phyloP scores from a whole-genome alignment of 176 grass and related monocot genomes.

The Tillandsia leiboldiana region DNA sequence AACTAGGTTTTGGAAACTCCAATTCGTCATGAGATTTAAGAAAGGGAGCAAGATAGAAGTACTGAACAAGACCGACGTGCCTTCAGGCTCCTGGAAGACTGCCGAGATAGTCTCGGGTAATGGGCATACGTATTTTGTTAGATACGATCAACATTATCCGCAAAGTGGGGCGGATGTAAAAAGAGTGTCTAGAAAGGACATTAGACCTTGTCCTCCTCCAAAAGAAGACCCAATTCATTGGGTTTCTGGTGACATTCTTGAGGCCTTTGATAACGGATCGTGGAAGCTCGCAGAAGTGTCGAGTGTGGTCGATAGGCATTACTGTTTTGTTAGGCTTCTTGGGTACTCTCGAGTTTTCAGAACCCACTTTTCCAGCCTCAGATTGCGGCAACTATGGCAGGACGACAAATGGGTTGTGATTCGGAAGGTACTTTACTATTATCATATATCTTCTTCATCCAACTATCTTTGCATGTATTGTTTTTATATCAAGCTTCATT shows the following conservation, averaged over 20 bases:
- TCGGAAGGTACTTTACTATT: conserved; percentile 40
- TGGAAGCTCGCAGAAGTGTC: conserved; percentile 67
- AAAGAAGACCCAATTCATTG: conserved; percentile 20
- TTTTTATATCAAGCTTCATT: not conserved
- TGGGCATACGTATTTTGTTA: conserved; percentile 54
- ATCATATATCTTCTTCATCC: not conserved
- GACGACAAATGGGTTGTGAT: conserved; percentile 58
- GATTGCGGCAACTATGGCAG: conserved; percentile 53
- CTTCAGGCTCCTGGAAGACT: conserved; percentile 50
- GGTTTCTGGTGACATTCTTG: conserved; percentile 35
- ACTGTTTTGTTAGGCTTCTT: conserved; percentile 48
- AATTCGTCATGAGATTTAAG: conserved; percentile 39
- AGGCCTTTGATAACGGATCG: conserved; percentile 55
- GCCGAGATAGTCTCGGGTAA: conserved; percentile 72
- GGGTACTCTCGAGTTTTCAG: conserved; percentile 48
- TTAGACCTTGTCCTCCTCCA: conserved; percentile 43
- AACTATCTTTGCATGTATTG: not conserved
- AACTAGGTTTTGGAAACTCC: not conserved
- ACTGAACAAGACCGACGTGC: conserved; percentile 35
- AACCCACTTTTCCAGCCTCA: conserved; percentile 29
- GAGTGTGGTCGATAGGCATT: conserved; percentile 31
- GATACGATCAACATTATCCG: conserved; percentile 18
- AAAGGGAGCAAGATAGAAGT: conserved; percentile 69
- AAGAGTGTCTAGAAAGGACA: conserved; percentile 44
- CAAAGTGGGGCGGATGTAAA: conserved; percentile 21